Conservation (phyloP, 2,329 filamentous ascomycete species). For the Diaporthe velutina region DNA sequence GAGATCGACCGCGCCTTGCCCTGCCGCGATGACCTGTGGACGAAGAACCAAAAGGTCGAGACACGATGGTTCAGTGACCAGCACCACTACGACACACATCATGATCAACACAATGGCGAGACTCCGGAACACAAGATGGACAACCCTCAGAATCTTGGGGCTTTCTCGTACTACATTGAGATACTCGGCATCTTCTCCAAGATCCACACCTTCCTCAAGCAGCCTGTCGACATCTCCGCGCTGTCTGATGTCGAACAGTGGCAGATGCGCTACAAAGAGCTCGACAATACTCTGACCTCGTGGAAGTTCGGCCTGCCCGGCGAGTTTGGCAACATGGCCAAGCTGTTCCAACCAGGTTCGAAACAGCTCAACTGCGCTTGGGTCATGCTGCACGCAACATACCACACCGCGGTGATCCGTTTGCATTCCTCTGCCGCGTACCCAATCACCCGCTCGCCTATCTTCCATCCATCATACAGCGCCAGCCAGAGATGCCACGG, state of each 20-base stretch:
- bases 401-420: conserved; percentile 90
- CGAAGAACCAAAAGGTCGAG: conserved; percentile 85
- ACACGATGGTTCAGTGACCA: conserved; percentile 80
- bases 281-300: conserved; percentile 82
- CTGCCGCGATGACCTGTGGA: conserved; percentile 88
- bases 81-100: conserved; percentile 34
- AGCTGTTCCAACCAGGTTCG: conserved; percentile 78
- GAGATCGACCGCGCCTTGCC: conserved; percentile 90
- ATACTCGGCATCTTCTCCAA: conserved; percentile 88
- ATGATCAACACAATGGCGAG: conserved; percentile 33
- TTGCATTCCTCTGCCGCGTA: conserved; percentile 94
- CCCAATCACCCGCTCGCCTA: conserved; percentile 87
- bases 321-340: conserved; percentile 87
- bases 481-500: conserved; percentile 86
- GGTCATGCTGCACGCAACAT: conserved; percentile 93
- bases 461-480: conserved; percentile 90
- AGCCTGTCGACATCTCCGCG: conserved; percentile 88
- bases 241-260: conserved; percentile 88
- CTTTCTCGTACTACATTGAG: conserved; percentile 92
- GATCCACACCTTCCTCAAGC: conserved; percentile 90
- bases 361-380: conserved; percentile 84
- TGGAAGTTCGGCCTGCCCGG: conserved; percentile 88
- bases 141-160: conserved; percentile 84
- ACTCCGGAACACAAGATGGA: conserved; percentile 73
- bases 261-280: conserved; percentile 87